phyloP scores from a whole-genome alignment of 1,284 basidiomycete genomes.

The Cutaneotrichosporon sp. region DNA sequence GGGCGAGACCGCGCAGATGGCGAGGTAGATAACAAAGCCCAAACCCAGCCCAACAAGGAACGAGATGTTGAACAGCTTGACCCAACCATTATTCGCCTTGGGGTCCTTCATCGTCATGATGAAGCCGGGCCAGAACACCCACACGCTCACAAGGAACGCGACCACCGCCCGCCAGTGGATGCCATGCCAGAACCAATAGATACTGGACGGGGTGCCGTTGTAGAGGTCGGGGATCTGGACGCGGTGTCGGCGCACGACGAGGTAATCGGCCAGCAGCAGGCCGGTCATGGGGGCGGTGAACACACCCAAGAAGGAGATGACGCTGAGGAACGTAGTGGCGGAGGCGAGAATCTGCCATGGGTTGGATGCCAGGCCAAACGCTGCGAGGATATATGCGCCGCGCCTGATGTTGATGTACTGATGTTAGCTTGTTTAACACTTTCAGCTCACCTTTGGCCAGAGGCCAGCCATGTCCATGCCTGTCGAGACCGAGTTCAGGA shows the following conservation, averaged over 20 bases:
- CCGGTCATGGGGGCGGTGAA: conserved; percentile 51
- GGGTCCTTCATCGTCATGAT: conserved; percentile 28
- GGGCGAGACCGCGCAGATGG: conserved; percentile 25
- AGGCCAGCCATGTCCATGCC: conserved; percentile 39
- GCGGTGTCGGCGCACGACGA: conserved; percentile 46
- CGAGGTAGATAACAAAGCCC: conserved; percentile 22
- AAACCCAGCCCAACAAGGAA: conserved; percentile 31
- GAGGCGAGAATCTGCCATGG: conserved; percentile 51
- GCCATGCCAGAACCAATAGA: conserved; percentile 38
- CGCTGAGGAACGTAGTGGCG: conserved; percentile 47
- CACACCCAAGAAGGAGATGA: conserved; percentile 45
- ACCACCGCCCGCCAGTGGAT: conserved; percentile 36
- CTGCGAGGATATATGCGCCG: conserved; percentile 42
- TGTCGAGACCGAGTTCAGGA: conserved; percentile 33
- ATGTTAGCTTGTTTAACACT: not conserved
- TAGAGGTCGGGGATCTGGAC: conserved; percentile 48
- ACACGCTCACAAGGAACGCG: conserved; percentile 26
- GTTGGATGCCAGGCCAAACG: conserved; percentile 43
- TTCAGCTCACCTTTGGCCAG: conserved; percentile 18
- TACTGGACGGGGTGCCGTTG: conserved; percentile 22
- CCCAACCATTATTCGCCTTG: conserved; percentile 25
- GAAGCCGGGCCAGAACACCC: conserved; percentile 33
- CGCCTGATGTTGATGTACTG: conserved; percentile 54
- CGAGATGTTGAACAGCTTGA: conserved; percentile 35
- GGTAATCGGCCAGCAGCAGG: conserved; percentile 53